Evolutionary conservation across 768 basidiomycete genomes (phyloP), one percentile per base, ranked within the genome.

Genomic region (Saitozyma podzolica): DNA sequence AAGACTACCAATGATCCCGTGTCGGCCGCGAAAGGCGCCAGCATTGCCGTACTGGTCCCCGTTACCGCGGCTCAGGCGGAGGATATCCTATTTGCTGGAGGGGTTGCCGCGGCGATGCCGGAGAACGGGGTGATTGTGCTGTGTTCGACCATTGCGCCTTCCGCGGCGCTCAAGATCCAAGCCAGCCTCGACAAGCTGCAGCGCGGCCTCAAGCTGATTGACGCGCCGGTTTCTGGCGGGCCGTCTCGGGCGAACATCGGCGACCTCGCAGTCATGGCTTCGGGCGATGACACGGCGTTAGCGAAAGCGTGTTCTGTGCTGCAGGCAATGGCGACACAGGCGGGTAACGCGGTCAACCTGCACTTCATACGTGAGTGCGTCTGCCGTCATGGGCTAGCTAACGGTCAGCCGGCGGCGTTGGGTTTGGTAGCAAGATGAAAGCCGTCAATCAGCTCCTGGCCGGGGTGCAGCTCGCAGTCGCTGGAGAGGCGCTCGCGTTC

Each of bases 181-280:
- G 40, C 51, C 2, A 54, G 59, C 8, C 63, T 77, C 3, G 66
- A 68, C 37, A 48, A 43, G 0, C 49, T 52, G 1, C 47, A 51
- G 5, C 61, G 58, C 13, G 64, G 67, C 16, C 59, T 67, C 11
- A 55, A 65, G 20, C 58, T 75, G 6, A 56, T 77, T 17, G 76
- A 77, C 54, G 72, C 72, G 3, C 76, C 76, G 16, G 62, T 72
- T 10, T 72, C 74, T 3, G 76, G 76, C 10, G 76, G 76, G 47
- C 74, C 72, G 1, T 51, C 54, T 1, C 57, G 70, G 48, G 69
- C 74, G 5, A 65, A 59, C 0, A 61, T 41, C 37, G 76, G 74
- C 8, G 76, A 77, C 50, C 59, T 77, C 17, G 62, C 74, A 8
- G 67, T 77, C 40, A 65, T 74, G 58, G 72, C 69, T 6, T 72